Evolutionary conservation across 2,329 filamentous ascomycete genomes (phyloP).

Genomic region (Emmonsia crescens): DNA sequence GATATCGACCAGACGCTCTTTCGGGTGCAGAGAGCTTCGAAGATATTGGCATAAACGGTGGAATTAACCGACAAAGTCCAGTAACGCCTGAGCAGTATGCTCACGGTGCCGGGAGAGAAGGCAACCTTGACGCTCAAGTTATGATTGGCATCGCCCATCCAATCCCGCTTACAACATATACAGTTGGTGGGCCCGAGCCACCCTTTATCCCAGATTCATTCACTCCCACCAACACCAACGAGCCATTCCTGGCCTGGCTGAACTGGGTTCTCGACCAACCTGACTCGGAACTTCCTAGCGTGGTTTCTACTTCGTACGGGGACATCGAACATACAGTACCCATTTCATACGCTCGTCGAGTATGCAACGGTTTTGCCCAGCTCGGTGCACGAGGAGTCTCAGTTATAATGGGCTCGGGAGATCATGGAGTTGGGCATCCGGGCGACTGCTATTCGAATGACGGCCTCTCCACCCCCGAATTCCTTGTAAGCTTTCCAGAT

Average conservation of each 20-base stretch:
- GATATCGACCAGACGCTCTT: neutral
- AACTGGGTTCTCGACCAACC: constrained; percentile 1
- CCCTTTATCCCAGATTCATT: neutral
- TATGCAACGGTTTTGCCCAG: constrained; percentile 52
- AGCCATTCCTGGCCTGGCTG: neutral
- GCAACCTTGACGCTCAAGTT: neutral
- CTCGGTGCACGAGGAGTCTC: constrained; percentile 56
- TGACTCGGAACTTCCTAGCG: constrained; percentile 45
- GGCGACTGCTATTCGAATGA: constrained; percentile 44
- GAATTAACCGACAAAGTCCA: neutral
- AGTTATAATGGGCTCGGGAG: constrained; percentile 53
- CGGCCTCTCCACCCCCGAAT: constrained; percentile 40
- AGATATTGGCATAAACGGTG: neutral
- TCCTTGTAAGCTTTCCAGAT: constrained; percentile 45
- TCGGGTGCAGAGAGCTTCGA: neutral
- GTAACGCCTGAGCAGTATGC: neutral
- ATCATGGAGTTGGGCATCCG: constrained; percentile 43
- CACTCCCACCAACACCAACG: constrained; percentile 2
- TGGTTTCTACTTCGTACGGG: constrained; percentile 59
- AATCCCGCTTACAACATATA: neutral
- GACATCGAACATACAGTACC: constrained; percentile 55
- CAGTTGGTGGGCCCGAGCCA: neutral
- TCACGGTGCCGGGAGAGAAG: neutral
- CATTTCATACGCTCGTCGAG: constrained; percentile 46
- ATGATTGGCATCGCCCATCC: constrained; percentile 1